Percentiles rank a stretch among this genome's conserved stretches.
Evolutionary conservation across 768 basidiomycete species (phyloP).

Genomic region (Holtermanniella nyarrowii): DNA sequence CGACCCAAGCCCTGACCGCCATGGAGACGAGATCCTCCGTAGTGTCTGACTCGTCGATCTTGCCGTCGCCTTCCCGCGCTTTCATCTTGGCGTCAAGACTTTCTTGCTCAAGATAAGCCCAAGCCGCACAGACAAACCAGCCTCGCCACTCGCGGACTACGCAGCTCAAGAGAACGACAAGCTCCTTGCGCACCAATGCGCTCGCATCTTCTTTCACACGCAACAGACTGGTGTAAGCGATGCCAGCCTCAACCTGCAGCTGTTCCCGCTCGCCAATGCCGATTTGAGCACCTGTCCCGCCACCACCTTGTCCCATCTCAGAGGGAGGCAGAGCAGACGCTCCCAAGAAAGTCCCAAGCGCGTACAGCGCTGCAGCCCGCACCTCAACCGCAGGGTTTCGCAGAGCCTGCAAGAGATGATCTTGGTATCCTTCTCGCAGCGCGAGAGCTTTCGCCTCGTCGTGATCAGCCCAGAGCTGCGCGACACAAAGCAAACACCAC

Average conservation of each 20-base stretch:
- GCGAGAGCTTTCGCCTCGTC: constrained; percentile 82
- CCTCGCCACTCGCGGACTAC: constrained; percentile 94
- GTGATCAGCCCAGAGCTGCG: constrained; percentile 82
- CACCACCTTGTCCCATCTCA: constrained; percentile 60
- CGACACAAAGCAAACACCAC: constrained; percentile 88
- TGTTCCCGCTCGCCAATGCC: constrained; percentile 42
- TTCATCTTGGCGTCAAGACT: constrained; percentile 23
- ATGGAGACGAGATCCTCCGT: constrained; percentile 53
- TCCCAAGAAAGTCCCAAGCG: constrained; percentile 86
- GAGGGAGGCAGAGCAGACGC: constrained; percentile 52
- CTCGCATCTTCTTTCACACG: constrained; percentile 88
- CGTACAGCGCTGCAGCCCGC: constrained; percentile 77
- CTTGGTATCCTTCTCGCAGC: constrained; percentile 67
- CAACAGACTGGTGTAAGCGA: constrained; percentile 78
- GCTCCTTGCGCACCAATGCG: constrained; percentile 91
- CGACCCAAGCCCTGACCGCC: constrained; percentile 67
- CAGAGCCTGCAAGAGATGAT: constrained; percentile 65
- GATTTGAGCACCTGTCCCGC: constrained; percentile 64
- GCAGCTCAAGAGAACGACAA: constrained; percentile 80
- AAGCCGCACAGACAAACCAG: constrained; percentile 89
- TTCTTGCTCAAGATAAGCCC: constrained; percentile 93
- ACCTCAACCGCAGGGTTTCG: constrained; percentile 88
- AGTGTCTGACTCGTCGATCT: not conserved
- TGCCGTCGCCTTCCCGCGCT: not conserved
- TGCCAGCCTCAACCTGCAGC: constrained; percentile 65